These are phyloP conservation scores for Colletotrichum lini DNA, from an alignment of 2,329 filamentous ascomycete species.

Conservation along the genomic window DNA sequence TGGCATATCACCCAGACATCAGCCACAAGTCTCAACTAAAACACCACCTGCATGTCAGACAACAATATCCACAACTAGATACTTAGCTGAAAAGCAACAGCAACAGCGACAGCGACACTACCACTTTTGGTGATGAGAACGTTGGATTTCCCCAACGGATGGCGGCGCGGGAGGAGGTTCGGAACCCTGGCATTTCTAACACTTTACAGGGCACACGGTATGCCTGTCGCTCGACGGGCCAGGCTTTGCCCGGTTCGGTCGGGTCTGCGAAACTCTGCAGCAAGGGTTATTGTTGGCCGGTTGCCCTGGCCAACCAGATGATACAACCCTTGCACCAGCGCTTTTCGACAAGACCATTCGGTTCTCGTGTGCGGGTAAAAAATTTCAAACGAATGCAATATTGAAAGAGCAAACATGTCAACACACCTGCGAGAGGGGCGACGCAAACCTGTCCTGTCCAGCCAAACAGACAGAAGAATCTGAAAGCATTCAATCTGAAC, in stretches of 20 bases:
- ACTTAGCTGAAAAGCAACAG: conserved; percentile 2
- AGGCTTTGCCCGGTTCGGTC: conserved; percentile 14
- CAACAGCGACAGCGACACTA: not conserved
- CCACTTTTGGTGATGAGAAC: not conserved
- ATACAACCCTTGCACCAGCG: conserved; percentile 9
- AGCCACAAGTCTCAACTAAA: conserved; percentile 6
- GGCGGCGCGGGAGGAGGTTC: not conserved
- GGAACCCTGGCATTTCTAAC: not conserved
- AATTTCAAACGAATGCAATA: not conserved
- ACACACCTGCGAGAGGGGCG: not conserved
- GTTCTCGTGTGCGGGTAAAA: not conserved
- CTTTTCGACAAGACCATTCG: conserved; percentile 4
- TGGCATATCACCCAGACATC: not conserved
- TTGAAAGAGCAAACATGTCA: not conserved
- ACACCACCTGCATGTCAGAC: not conserved
- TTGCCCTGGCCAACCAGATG: conserved; percentile 34
- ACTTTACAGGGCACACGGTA: not conserved
- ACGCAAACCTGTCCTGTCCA: not conserved
- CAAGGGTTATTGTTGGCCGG: conserved; percentile 25
- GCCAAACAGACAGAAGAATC: not conserved
- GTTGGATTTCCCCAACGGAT: not conserved
- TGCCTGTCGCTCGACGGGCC: conserved; percentile 12
- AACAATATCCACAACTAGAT: too few relatives aligned
- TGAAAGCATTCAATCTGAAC: too few relatives aligned
- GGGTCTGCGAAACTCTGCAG: conserved; percentile 6